A percentile compares a stretch with the other conserved stretches of the same genome.
phyloP scores from a whole-genome alignment of 2,329 filamentous ascomycete species.

The Curvularia spicifera region DNA sequence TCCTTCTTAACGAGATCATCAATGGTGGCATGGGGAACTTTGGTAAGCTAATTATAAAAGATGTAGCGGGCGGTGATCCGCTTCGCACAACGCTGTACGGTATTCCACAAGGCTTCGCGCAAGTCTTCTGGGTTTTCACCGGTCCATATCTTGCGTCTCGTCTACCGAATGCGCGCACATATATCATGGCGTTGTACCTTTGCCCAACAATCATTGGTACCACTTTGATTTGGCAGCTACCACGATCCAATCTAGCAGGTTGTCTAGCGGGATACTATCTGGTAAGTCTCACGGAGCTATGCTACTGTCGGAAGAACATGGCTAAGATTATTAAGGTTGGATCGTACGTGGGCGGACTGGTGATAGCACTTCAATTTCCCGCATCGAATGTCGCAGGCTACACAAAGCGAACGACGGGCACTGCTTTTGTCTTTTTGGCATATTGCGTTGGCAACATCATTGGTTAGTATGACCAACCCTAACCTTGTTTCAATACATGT shows the following conservation, averaged over 20 bases:
- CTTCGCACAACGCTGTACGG: slow-evolving; percentile 60
- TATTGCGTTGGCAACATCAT: slow-evolving; percentile 58
- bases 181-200: slow-evolving; percentile 61
- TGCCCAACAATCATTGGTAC: slow-evolving; percentile 60
- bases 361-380: slow-evolving; percentile 61
- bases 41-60: slow-evolving; percentile 63
- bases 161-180: slow-evolving; percentile 59
- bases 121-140: slow-evolving; percentile 60
- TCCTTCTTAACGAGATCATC: slow-evolving; percentile 61
- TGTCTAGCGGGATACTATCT: slow-evolving; percentile 62
- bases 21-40: slow-evolving; percentile 63
- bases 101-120: slow-evolving; percentile 62
- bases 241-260: slow-evolving; percentile 52
- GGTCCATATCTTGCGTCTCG: slow-evolving; percentile 60
- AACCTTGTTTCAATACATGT: background rate
- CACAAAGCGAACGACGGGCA: slow-evolving; percentile 50
- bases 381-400: slow-evolving; percentile 54
- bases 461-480: slow-evolving; percentile 27
- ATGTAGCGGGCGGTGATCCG: slow-evolving; percentile 50
- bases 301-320: slow-evolving; percentile 14
- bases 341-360: slow-evolving; percentile 59
- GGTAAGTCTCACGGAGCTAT: slow-evolving; percentile 7
- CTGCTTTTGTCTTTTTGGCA: slow-evolving; percentile 56
- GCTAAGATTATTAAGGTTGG: slow-evolving; percentile 29
- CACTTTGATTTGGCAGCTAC: slow-evolving; percentile 59